Conservation (phyloP, 805 yeast genomes). For the Candida ovalis region DNA sequence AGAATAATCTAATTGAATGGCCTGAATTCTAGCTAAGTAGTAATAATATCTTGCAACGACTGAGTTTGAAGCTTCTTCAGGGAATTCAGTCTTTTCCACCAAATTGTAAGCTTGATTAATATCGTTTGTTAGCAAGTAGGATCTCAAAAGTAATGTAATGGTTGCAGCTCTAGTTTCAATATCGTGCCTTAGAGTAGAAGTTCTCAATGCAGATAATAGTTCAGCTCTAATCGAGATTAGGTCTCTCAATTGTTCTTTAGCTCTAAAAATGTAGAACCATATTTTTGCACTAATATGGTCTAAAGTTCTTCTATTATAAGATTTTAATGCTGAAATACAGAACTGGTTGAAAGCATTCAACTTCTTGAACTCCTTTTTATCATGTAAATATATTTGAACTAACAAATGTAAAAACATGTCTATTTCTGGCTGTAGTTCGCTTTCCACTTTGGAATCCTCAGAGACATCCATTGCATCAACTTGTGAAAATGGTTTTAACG, state of each 20-base stretch:
- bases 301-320: constrained; percentile 74
- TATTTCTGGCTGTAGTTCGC: constrained; percentile 66
- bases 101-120: constrained; percentile 84
- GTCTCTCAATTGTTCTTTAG: constrained; percentile 60
- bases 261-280: constrained; percentile 87
- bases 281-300: constrained; percentile 85
- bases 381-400: constrained; percentile 72
- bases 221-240: constrained; percentile 61
- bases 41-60: constrained; percentile 88
- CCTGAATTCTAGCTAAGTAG: constrained; percentile 84
- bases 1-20: constrained; percentile 90
- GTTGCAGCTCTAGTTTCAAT: constrained; percentile 85
- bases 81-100: constrained; percentile 85
- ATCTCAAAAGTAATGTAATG: constrained; percentile 80
- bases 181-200: constrained; percentile 89
- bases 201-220: constrained; percentile 71
- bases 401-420: constrained; percentile 77
- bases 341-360: constrained; percentile 51
- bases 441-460: constrained; percentile 22
- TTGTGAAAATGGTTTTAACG: constrained; percentile 31
- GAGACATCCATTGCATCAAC: constrained; percentile 32
- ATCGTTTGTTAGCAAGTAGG: constrained; percentile 73
- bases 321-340: constrained; percentile 50
- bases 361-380: constrained; percentile 46
- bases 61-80: constrained; percentile 72